Evolutionary conservation across 2,329 filamentous ascomycete species (phyloP).

Genomic region (Fusarium sp.): DNA sequence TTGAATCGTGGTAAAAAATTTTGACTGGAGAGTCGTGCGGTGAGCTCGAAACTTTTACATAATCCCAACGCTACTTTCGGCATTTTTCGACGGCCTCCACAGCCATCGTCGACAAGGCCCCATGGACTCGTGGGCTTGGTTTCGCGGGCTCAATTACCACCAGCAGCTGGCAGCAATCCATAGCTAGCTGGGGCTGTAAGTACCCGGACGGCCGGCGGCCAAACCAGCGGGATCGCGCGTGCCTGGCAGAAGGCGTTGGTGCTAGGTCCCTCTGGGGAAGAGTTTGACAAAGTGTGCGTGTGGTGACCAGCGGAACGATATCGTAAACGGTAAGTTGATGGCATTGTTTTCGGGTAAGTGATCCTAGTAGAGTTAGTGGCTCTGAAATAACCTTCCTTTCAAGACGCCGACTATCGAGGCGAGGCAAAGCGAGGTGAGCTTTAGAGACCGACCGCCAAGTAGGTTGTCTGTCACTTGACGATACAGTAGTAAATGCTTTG

Average conservation of each 20-base stretch:
- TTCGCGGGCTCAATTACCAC: slow-evolving; percentile 20
- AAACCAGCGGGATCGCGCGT: slow-evolving; percentile 32
- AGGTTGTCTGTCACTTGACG: neutral
- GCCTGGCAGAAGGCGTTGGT: slow-evolving; percentile 27
- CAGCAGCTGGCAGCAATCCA: slow-evolving; percentile 18
- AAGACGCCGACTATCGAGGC: neutral
- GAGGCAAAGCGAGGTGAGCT: neutral
- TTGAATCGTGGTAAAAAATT: slow-evolving; percentile 50
- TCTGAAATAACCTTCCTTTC: neutral
- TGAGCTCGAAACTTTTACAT: slow-evolving; percentile 52
- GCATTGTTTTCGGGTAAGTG: slow-evolving; percentile 9
- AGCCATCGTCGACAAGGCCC: slow-evolving; percentile 38
- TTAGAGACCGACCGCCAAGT: neutral
- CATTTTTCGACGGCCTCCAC: slow-evolving; percentile 44
- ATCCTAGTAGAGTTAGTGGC: slow-evolving; percentile 18
- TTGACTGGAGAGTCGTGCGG: slow-evolving; percentile 51
- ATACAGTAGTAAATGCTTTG: neutral
- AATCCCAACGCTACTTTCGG: slow-evolving; percentile 50
- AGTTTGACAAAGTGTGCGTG: slow-evolving; percentile 1
- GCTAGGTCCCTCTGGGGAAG: slow-evolving; percentile 1
- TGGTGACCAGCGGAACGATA: slow-evolving; percentile 17
- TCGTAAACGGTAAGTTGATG: slow-evolving; percentile 19
- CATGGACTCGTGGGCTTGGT: slow-evolving; percentile 10
- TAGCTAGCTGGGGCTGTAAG: slow-evolving; percentile 6
- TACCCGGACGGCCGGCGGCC: slow-evolving; percentile 15